Percentiles rank a stretch among this genome's conserved stretches.
These are phyloP conservation scores for Nothophoma quercina DNA, from an alignment of 2,329 filamentous ascomycete species.

Conservation along the genomic window DNA sequence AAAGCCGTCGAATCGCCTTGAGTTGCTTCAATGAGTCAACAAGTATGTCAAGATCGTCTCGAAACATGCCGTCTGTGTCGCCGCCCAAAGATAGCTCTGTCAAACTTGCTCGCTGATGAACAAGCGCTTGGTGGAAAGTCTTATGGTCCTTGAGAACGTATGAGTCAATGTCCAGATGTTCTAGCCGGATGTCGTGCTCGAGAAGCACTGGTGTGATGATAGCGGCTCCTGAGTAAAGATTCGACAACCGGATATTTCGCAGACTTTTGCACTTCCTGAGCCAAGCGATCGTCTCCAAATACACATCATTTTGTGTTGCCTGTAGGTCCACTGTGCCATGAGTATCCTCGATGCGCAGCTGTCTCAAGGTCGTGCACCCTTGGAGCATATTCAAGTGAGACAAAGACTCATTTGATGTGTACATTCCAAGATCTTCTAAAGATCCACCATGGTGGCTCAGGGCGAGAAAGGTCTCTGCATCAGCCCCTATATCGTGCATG, in stretches of 20 bases:
- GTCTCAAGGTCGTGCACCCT: constrained; percentile 58
- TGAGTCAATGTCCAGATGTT: constrained; percentile 57
- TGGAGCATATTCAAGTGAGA: constrained; percentile 59
- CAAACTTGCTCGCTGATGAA: constrained; percentile 61
- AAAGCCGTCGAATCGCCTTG: constrained; percentile 61
- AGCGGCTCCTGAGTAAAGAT: constrained; percentile 61
- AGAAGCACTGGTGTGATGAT: constrained; percentile 60
- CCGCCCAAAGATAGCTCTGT: constrained; percentile 56
- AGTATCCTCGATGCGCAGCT: constrained; percentile 58
- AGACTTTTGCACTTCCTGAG: constrained; percentile 62
- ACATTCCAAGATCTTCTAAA: constrained; percentile 62
- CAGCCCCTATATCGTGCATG: constrained; percentile 63
- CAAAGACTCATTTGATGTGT: constrained; percentile 58
- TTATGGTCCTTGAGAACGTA: constrained; percentile 59
- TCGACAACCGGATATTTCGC: constrained; percentile 58
- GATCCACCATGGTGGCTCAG: constrained; percentile 63
- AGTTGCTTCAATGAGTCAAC: constrained; percentile 61
- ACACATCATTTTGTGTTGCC: constrained; percentile 60
- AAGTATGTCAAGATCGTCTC: constrained; percentile 59
- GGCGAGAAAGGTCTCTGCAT: constrained; percentile 61
- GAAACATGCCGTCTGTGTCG: constrained; percentile 56
- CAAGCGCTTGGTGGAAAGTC: constrained; percentile 62
- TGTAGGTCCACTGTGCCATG: constrained; percentile 57
- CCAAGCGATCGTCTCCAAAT: constrained; percentile 62
- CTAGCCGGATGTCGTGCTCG: constrained; percentile 57